Percentiles rank a stretch among this genome's conserved stretches.
These are phyloP conservation scores for Phanerochaete carnosa DNA, from an alignment of 768 basidiomycete genomes.

Conservation along the genomic window DNA sequence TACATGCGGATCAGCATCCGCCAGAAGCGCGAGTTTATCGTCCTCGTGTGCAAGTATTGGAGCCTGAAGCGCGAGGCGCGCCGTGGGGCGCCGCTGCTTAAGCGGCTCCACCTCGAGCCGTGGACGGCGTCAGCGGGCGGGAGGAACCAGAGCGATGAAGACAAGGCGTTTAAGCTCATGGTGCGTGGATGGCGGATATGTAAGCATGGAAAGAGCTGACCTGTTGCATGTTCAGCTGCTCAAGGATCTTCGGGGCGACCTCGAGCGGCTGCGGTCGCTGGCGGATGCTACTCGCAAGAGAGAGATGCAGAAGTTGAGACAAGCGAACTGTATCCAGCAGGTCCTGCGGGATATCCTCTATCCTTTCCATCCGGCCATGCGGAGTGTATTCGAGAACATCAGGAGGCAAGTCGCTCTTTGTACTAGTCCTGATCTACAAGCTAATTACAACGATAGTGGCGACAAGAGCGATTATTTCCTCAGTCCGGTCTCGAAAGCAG, in stretches of 20 bases:
- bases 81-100: slow-evolving; percentile 89
- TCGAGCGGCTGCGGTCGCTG: slow-evolving; percentile 68
- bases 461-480: slow-evolving; percentile 78
- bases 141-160: slow-evolving; percentile 72
- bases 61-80: slow-evolving; percentile 94
- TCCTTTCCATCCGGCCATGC: slow-evolving; percentile 57
- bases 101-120: slow-evolving; percentile 91
- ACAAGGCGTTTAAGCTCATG: slow-evolving; percentile 78
- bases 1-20: slow-evolving; percentile 76
- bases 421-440: background rate
- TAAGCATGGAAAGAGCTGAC: slow-evolving; percentile 1
- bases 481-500: slow-evolving; percentile 72
- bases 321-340: slow-evolving; percentile 62
- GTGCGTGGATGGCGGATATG: slow-evolving; percentile 32
- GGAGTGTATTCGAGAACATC: slow-evolving; percentile 67
- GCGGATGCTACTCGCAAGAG: slow-evolving; percentile 70
- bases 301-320: slow-evolving; percentile 75
- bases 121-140: slow-evolving; percentile 82
- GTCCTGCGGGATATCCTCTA: slow-evolving; percentile 65
- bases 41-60: slow-evolving; percentile 88
- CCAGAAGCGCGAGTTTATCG: slow-evolving; percentile 76
- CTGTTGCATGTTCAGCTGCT: slow-evolving; percentile 45
- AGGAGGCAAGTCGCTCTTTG: slow-evolving; percentile 45
- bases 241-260: slow-evolving; percentile 65
- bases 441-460: slow-evolving; percentile 40